Percentiles rank a stretch among this genome's conserved stretches.
phyloP scores from a whole-genome alignment of 257 asterid genomes.

The Echites panduratus region DNA sequence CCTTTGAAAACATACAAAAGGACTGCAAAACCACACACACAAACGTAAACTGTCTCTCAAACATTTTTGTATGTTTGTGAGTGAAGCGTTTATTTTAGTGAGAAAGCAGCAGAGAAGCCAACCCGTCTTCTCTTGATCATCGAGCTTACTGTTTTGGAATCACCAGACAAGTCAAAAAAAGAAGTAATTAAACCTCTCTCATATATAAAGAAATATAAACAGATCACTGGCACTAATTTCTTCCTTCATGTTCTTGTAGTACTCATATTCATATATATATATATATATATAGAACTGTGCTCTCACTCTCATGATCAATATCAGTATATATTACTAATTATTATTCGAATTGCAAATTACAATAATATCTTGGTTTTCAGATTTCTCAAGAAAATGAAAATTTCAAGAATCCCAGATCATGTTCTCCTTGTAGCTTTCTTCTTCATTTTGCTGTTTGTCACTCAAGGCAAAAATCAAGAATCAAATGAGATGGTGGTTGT shows the following conservation, averaged over 20 bases:
- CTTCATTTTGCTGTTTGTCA: conserved; percentile 1
- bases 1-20: not conserved
- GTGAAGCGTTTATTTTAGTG: conserved; percentile 4
- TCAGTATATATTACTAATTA: too few relatives aligned
- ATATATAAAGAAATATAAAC: too few relatives aligned
- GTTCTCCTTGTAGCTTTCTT: not conserved
- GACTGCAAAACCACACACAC: not conserved
- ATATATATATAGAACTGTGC: too few relatives aligned
- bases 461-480: not conserved
- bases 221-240: too few relatives aligned
- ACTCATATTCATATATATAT: too few relatives aligned
- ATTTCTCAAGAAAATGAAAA: not conserved
- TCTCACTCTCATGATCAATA: too few relatives aligned
- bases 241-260: not conserved
- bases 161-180: conserved; percentile 1
- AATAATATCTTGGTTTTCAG: not conserved
- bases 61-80: not conserved
- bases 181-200: too few relatives aligned
- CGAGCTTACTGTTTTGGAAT: conserved; percentile 18
- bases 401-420: not conserved
- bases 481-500: conserved; percentile 1
- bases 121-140: conserved; percentile 16
- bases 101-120: conserved; percentile 16
- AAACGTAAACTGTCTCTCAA: not conserved
- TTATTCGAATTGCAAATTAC: too few relatives aligned